Base-by-base conservation (phyloP, 2,329 filamentous ascomycete genomes). In the Cladosporium sp. region DNA sequence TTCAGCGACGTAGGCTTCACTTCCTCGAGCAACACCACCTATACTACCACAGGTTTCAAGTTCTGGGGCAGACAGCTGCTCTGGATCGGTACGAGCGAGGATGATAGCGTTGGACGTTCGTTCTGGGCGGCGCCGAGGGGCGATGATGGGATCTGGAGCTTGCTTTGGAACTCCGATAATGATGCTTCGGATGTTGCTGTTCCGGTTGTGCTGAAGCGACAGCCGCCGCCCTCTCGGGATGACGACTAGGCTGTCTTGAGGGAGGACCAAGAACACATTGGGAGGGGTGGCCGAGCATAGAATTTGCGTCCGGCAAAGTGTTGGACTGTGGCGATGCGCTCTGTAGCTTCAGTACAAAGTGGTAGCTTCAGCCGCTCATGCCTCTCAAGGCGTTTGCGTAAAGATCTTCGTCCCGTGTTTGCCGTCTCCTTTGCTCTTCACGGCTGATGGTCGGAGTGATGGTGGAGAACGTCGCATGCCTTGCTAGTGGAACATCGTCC, bases 121-220 rank as follows among this genome's bases (percentile, higher is more conserved):
- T 48, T 48, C 45, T 48, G 45, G 45, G 45, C 45, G n/a, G 17
- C 37, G 12, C 45, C 45, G 6, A 39, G 37, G 30, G 8, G 45
- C 11, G 50, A 51, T 29, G 51, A 55, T 12, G 27, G 47, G 7
- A 48, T 53, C n/a, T 55, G 44, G 41, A 45, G 48, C 12, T 40
- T 58, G 50, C 52, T 55, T 20, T 58, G 54, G 56, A 60, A 60
- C 20, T 41, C 54, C 9, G 56, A 57, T 20, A 59, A 58, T 39
- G 45, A 20, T 20, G 18, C 29, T 4, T 47, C 48, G 22, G 48
- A 58, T 8, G 45, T 36, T 7, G 47, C 53, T 7, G 44, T 52
- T 11, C 54, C 56, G 8, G 50, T 59, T 4, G 56, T 55, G 17
- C 29, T 59, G 32, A 59, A 58, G 44, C 52, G 44, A 15, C 13